Base-by-base conservation (phyloP, 208 protist species). In the Hexamita inflata region DNA sequence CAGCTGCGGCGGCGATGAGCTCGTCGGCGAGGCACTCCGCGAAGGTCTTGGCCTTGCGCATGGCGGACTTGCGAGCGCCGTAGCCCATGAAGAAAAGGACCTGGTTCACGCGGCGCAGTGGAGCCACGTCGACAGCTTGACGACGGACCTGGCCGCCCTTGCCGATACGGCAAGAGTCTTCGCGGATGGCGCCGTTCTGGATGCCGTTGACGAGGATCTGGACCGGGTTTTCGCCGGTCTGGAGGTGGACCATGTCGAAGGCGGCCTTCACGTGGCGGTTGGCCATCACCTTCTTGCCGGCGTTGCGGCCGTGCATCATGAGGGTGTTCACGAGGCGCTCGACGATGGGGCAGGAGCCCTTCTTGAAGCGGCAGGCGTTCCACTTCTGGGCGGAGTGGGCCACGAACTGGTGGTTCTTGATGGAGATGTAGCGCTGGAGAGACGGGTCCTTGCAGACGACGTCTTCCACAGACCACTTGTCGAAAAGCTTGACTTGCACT, bases 11-110 rank as follows among this genome's bases (percentile, higher is more conserved):
- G 83, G 96, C 96, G 80, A 98, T 94, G 78, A 99, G 89, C 91
- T 99, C 96, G 86, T 99, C 96, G 78, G 95, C 94, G 38, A 98
- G 91, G 89, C 96, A 99, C 90, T 99, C 96, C 77, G 96, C 88
- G 76, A 99, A 91, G 61, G 94, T 95, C 89, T 98, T 98, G 82
- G 98, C 92, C 88, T 94, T 98, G 82, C 96, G 89, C 93, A 99
- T 99, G 58, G 95, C 85, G 75, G 95, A 84, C 78, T 93, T 86
- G 78, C 96, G 92, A 65, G 95, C 92, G 82, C 96, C 96, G 78
- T 89, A 92, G 87, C 88, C 92, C 80, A 98, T 88, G 61, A 97
- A 86, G 84, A 92, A 96, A 82, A 99, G 88, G 73, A 92, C 90
- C 86, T 95, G 82, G 87, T 99, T 97, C 73, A 99, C 94, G 79